Percentiles rank a stretch among this genome's conserved stretches.
These are phyloP conservation scores for Fusarium sp. DNA, from an alignment of 2,329 filamentous ascomycete species.

Conservation along the genomic window DNA sequence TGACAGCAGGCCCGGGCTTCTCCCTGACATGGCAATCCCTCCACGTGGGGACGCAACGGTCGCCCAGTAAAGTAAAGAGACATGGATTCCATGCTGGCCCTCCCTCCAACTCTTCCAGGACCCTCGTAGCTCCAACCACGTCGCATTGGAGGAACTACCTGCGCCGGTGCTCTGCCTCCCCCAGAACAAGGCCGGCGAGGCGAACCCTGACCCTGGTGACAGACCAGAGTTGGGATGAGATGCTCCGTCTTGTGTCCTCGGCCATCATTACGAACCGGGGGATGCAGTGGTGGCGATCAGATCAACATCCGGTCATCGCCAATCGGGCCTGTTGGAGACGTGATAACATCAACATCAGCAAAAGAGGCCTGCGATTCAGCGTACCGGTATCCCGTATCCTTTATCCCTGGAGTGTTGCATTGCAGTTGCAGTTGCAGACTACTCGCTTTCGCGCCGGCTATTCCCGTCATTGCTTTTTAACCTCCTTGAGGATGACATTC, in stretches of 20 bases:
- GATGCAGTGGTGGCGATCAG: slow-evolving; percentile 2
- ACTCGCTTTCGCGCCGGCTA: background rate
- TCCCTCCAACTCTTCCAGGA: background rate
- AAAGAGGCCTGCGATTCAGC: background rate
- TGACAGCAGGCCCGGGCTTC: slow-evolving; percentile 26
- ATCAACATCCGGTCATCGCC: slow-evolving; percentile 23
- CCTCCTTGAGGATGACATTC: background rate
- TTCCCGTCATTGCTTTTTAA: background rate
- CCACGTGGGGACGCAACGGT: slow-evolving; percentile 30
- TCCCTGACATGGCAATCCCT: background rate
- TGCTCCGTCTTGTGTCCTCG: background rate
- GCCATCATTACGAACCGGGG: background rate
- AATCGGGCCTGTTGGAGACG: slow-evolving; percentile 22
- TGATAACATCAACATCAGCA: background rate
- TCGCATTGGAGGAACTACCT: slow-evolving; percentile 23
- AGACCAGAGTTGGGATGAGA: background rate
- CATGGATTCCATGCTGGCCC: slow-evolving; percentile 15
- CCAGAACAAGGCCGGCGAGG: slow-evolving; percentile 1
- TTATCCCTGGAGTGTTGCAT: background rate
- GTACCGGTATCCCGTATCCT: background rate
- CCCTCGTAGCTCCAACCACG: slow-evolving; percentile 4
- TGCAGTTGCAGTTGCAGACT: background rate
- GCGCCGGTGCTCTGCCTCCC: background rate
- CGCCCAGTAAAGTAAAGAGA: background rate
- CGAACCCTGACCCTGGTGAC: slow-evolving; percentile 5